These are phyloP conservation scores for Daedaleopsis sinensis DNA, from an alignment of 768 basidiomycete genomes.

Conservation along the genomic window DNA sequence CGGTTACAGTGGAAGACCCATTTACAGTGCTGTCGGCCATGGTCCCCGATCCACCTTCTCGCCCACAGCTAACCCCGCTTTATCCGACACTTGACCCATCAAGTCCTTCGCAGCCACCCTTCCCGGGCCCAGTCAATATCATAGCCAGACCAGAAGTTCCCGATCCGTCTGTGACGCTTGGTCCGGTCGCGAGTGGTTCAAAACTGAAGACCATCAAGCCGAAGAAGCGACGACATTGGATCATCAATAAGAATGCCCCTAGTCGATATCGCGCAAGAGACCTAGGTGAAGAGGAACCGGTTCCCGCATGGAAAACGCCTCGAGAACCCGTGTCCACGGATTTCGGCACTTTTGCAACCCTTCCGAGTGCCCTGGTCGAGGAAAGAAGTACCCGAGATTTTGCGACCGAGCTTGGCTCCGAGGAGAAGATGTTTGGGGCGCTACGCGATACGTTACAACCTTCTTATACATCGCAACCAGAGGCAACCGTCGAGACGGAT, in stretches of 20 bases:
- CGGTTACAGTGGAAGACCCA: conserved; percentile 71
- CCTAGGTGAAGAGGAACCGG: conserved; percentile 49
- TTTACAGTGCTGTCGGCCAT: conserved; percentile 68
- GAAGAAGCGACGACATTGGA: conserved; percentile 62
- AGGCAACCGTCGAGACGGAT: conserved; percentile 24
- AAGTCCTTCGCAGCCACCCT: conserved; percentile 25
- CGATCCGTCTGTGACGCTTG: conserved; percentile 7
- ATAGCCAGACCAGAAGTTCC: conserved; percentile 22
- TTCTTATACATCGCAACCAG: conserved; percentile 8
- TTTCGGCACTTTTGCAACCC: conserved; percentile 61
- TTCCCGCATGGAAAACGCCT: conserved; percentile 48
- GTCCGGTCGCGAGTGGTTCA: conserved; percentile 1
- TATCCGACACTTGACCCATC: conserved; percentile 44
- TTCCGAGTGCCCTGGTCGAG: conserved; percentile 45
- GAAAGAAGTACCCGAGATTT: conserved; percentile 22
- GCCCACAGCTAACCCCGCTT: conserved; percentile 60
- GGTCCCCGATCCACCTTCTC: conserved; percentile 57
- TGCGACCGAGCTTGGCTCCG: conserved; percentile 29
- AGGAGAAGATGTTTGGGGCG: conserved; percentile 30
- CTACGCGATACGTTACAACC: conserved; percentile 25
- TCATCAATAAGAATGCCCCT: conserved; percentile 52
- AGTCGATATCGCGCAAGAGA: conserved; percentile 51
- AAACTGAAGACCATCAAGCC: conserved; percentile 17
- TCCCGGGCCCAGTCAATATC: conserved; percentile 34
- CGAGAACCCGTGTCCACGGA: conserved; percentile 60